These are phyloP conservation scores for Cucumis melo DNA, from an alignment of 306 rosid species.

Conservation along the genomic window DNA sequence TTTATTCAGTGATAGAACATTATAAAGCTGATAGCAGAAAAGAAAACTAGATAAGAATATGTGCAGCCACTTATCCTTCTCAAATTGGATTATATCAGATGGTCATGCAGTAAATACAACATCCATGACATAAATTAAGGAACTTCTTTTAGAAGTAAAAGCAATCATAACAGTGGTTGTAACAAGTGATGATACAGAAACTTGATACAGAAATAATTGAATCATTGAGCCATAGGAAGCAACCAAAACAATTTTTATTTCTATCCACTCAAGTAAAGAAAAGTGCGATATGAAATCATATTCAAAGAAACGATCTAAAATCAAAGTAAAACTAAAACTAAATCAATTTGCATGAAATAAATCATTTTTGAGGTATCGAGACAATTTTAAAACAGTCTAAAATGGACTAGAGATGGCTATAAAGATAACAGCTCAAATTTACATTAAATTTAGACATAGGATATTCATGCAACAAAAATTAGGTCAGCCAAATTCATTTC, in stretches of 20 bases:
- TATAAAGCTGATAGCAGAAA: not conserved
- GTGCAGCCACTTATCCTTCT: too few species aligned
- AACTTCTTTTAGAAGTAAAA: not conserved
- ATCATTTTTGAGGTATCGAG: not conserved
- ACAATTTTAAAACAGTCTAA: not conserved
- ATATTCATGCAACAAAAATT: too few species aligned
- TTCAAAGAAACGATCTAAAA: not conserved
- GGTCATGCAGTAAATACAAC: not conserved
- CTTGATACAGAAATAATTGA: not conserved
- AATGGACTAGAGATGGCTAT: not conserved
- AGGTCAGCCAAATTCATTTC: slow-evolving; percentile 14
- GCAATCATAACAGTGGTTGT: not conserved
- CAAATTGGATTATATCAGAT: not conserved
- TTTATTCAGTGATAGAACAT: not conserved
- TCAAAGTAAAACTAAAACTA: not conserved
- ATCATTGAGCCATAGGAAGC: not conserved
- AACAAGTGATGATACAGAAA: not conserved
- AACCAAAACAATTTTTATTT: not conserved
- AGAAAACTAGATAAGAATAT: not conserved
- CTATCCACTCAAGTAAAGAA: not conserved
- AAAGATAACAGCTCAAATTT: not conserved
- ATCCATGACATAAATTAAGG: not conserved
- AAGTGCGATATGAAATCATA: not conserved
- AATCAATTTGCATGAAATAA: not conserved
- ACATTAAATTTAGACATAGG: too few species aligned